Base-by-base conservation (phyloP, 768 basidiomycete species). In the Astraeus odoratus region DNA sequence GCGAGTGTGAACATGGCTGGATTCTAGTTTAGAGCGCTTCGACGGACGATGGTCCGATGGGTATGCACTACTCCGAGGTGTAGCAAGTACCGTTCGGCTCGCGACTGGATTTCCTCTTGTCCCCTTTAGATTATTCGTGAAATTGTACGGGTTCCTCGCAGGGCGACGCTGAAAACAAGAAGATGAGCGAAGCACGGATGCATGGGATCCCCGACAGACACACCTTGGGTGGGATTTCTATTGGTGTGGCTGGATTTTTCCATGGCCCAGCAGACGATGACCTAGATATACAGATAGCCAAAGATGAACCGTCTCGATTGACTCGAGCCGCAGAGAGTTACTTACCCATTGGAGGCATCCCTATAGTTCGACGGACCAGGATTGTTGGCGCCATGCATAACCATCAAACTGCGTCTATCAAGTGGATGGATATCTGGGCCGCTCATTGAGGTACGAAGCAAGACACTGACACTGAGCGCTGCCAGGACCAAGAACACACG, bases 271-370 rank as follows among this genome's bases (percentile, higher is more conserved):
- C 50, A 22, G 26, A 39, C 29, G 19, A 42, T 55, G 47, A 51
- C 26, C 25, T 23, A 35, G n/a, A 24, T 18, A 42, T n/a, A n/a
- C n/a, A n/a, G n/a, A n/a, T n/a, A 35, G 26, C 8, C 25, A 15
- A 12, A 22, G 24, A 10, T n/a, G n/a, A n/a, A 39, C 12, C 27
- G 34, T 39, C 23, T n/a, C n/a, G n/a, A n/a, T n/a, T n/a, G n/a
- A n/a, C n/a, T n/a, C n/a, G 37, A 24, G 25, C 33, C 25, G 8
- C 34, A 18, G 44, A 19, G 34, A 41, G n/a, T 15, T 4, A 48
- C 60, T 51, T 46, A 57, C 63, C 15, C 8, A 41, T 37, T 46
- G 12, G 65, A 64, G 36, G 61, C 65, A 35, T 65, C 64, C 53
- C 64, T 65, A 39, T 48, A 37, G 52, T 58, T 61, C 40, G 40